Evolutionary conservation across 768 basidiomycete species (phyloP), one percentile per base, ranked within the genome.

Genomic region (Termitomyces heimii): DNA sequence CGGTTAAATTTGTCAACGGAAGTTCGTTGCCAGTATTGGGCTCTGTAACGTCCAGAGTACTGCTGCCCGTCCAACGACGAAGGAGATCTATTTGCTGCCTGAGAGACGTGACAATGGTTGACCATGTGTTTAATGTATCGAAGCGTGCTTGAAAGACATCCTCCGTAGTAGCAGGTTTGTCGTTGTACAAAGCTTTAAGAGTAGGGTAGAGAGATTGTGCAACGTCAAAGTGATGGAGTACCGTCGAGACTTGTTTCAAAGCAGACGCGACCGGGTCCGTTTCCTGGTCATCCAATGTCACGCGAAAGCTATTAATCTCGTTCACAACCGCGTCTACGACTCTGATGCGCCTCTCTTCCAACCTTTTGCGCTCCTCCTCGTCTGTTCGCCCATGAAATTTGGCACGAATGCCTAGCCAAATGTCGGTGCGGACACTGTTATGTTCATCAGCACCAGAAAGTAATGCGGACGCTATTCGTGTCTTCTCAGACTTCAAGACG

Each of bases 401-500:
- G 54, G 97, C 96, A 48, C 94, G 84, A 35, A 98, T 82, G 54
- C 91, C 92, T 56, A 95, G 77, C 95, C 96, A 99, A 56, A 92
- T 81, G 62, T 86, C 85, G 45, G 82, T 73, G 66, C 84, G 81
- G 60, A 81, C 72, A 69, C 81, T 82, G 66, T 84, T 80, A 71
- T 87, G 82, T 72, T 87, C 85, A 56, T 90, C 86, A 8, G 78
- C 78, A 20, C 82, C 80, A 22, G 84, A 81, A 61, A 88, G 84
- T 50, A 93, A 75, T 16, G 85, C 89, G 47, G 85, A 85, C 29
- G 89, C 89, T 58, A 98, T 94, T 56, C 97, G 84, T 26, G 89
- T 90, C 73, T 94, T 97, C 74, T 98, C 97, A 0, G 92, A 89
- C 68, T 89, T 92, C 61, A 99, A 82, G 12, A 99, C 94, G 65